These are phyloP conservation scores for Trichoderma citrinoviride DNA, from an alignment of 2,329 filamentous ascomycete genomes.

Conservation along the genomic window DNA sequence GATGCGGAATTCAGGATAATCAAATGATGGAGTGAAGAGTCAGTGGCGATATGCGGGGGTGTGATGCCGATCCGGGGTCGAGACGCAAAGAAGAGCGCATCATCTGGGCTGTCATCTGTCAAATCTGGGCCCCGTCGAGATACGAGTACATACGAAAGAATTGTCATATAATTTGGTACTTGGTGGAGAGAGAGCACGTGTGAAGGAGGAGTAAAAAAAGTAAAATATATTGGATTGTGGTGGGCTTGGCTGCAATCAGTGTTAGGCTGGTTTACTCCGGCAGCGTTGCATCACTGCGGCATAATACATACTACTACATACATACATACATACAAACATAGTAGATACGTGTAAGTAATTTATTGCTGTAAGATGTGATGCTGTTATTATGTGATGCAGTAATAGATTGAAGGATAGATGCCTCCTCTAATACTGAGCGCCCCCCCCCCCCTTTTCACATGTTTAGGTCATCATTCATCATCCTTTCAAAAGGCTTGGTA, in stretches of 20 bases:
- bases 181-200: background rate
- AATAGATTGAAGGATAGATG: no score
- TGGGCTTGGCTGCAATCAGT: background rate
- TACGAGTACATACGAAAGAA: background rate
- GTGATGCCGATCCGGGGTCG: conserved; percentile 16
- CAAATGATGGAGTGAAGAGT: no score
- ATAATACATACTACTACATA: background rate
- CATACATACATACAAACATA: no score
- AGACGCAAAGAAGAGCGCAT: background rate
- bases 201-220: background rate
- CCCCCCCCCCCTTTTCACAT: no score
- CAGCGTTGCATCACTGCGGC: background rate
- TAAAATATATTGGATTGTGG: no score
- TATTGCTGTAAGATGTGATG: background rate
- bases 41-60: background rate
- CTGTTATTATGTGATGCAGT: background rate
- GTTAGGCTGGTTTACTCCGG: background rate
- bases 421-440: no score
- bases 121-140: background rate
- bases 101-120: conserved; percentile 12
- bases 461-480: no score
- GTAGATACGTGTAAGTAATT: no score
- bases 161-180: background rate
- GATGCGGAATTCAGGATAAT: background rate
- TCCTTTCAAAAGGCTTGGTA: no score